These are phyloP conservation scores for Trypanosoma boissoni DNA, from an alignment of 208 protist species.

Conservation along the genomic window DNA sequence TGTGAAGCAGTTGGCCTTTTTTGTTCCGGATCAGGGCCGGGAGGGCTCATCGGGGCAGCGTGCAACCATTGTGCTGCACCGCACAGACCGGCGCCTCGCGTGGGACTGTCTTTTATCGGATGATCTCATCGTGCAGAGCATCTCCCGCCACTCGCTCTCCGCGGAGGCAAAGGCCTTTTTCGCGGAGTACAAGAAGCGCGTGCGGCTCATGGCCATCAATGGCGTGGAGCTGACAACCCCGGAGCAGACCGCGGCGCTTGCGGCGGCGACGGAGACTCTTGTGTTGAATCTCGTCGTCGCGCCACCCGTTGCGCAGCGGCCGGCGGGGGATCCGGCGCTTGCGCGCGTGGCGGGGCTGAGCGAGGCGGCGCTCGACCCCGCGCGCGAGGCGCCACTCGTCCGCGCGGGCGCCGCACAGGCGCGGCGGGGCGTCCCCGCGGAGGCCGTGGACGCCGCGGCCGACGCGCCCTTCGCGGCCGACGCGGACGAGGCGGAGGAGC, in stretches of 20 bases:
- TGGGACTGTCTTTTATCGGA: slow-evolving; percentile 35
- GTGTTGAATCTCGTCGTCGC: slow-evolving; percentile 63
- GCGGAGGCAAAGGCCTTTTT: slow-evolving; percentile 25
- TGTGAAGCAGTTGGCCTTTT: slow-evolving; percentile 37
- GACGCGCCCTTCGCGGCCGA: slow-evolving; percentile 13
- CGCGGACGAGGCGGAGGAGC: slow-evolving; percentile 23
- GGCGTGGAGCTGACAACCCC: slow-evolving; percentile 53
- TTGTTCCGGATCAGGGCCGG: slow-evolving; percentile 41
- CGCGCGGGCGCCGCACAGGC: neutral
- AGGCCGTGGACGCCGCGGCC: slow-evolving; percentile 12
- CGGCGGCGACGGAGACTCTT: slow-evolving; percentile 37
- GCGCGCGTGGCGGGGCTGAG: neutral
- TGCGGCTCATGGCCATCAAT: slow-evolving; percentile 57
- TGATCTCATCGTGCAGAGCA: slow-evolving; percentile 22
- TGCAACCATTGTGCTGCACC: slow-evolving; percentile 42
- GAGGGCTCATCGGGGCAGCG: slow-evolving; percentile 55
- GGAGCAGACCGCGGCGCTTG: slow-evolving; percentile 40
- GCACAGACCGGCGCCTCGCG: slow-evolving; percentile 25
- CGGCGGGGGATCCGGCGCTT: neutral
- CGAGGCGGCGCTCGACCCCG: neutral
- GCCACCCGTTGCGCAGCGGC: slow-evolving; percentile 18
- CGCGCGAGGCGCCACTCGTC: slow-evolving; percentile 1
- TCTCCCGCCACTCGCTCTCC: slow-evolving; percentile 12
- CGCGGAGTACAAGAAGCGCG: slow-evolving; percentile 30
- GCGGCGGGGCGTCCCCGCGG: neutral